These are phyloP conservation scores for Russula emetica DNA, from an alignment of 768 basidiomycete species.

Conservation along the genomic window DNA sequence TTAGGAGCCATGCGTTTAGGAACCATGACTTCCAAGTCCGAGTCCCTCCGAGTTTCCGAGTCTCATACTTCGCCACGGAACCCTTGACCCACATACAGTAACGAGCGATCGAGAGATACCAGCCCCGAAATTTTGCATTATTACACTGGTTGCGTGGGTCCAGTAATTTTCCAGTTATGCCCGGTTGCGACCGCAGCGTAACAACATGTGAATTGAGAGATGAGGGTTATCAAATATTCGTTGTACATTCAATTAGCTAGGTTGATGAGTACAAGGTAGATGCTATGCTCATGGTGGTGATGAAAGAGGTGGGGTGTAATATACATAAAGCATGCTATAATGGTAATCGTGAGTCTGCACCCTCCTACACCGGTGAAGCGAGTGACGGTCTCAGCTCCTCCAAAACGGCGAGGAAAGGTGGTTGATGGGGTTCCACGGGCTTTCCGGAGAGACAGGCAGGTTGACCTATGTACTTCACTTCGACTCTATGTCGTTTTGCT, in stretches of 20 bases:
- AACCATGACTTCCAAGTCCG: no score
- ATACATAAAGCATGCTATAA: slow-evolving; percentile 18
- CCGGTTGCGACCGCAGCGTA: not conserved
- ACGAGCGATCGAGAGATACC: not conserved
- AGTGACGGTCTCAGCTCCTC: slow-evolving; percentile 35
- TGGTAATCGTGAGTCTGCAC: not conserved
- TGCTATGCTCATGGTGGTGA: not conserved
- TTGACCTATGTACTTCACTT: slow-evolving; percentile 65
- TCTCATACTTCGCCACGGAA: no score
- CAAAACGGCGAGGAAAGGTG: slow-evolving; percentile 68
- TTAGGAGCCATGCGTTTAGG: not conserved
- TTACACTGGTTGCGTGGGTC: not conserved
- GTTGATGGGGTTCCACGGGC: slow-evolving; percentile 42
- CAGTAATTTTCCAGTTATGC: not conserved
- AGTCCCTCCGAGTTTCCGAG: no score
- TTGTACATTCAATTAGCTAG: slow-evolving; percentile 10
- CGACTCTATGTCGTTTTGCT: slow-evolving; percentile 58
- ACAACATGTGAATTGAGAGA: not conserved
- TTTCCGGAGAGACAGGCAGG: slow-evolving; percentile 56
- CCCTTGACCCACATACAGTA: not conserved
- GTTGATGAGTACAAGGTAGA: not conserved
- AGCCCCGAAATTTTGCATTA: not conserved
- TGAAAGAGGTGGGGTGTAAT: slow-evolving; percentile 10
- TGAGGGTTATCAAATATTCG: not conserved
- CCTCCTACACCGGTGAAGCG: slow-evolving; percentile 7